Percentiles rank a stretch among this genome's conserved stretches.
Evolutionary conservation across 352 stramenopile species (phyloP).

Genomic region (Phytophthora brassicae): DNA sequence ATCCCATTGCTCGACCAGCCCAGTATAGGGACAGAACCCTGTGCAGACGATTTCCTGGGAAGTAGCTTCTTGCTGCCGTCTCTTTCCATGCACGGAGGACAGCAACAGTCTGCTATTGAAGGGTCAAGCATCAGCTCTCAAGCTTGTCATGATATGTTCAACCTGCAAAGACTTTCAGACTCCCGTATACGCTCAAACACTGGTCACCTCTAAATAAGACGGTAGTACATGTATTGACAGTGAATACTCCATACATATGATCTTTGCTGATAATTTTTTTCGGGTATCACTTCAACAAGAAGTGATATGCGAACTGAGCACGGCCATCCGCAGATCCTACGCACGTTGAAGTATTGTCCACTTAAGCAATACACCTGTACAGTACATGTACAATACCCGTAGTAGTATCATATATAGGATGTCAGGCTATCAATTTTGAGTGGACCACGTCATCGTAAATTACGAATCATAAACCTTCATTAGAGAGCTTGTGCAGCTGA

Average conservation of each 20-base stretch:
- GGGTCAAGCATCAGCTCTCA: constrained; percentile 26
- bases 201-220: background rate
- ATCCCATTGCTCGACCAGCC: constrained; percentile 17
- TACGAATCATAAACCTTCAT: too few species aligned
- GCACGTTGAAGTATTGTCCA: constrained; percentile 6
- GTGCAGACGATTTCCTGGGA: constrained; percentile 11
- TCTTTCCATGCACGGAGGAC: constrained; percentile 9
- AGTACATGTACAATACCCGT: too few species aligned
- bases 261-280: background rate
- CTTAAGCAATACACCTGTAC: too few species aligned
- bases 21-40: constrained; percentile 6
- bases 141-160: constrained; percentile 29
- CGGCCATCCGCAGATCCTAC: background rate
- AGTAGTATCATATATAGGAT: too few species aligned
- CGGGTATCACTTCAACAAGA: too few species aligned
- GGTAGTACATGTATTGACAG: too few species aligned
- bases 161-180: constrained; percentile 12
- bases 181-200: background rate
- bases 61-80: constrained; percentile 15
- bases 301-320: constrained; percentile 17
- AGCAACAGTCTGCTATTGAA: constrained; percentile 5
- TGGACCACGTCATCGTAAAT: too few species aligned
- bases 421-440: too few species aligned
- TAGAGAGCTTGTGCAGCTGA: too few species aligned
- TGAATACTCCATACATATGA: too few species aligned